Evolutionary conservation across 2,329 filamentous ascomycete species (phyloP).

Genomic region (Cytospora piceae): DNA sequence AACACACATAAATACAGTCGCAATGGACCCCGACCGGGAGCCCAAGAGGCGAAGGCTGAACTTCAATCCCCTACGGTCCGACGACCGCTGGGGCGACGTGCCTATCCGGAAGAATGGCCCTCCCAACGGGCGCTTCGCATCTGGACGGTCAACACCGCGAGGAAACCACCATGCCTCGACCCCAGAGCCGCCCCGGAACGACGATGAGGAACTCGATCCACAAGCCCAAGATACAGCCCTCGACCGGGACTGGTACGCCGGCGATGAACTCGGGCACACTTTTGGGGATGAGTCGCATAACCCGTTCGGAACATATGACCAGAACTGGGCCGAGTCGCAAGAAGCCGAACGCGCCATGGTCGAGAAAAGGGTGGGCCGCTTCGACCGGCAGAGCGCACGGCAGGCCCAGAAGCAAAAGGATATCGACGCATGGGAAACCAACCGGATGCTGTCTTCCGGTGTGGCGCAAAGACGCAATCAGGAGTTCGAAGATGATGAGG

Average conservation of each 20-base stretch:
- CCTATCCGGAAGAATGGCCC: slow-evolving; percentile 47
- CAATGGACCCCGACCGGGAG: slow-evolving; percentile 43
- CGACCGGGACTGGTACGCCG: slow-evolving; percentile 91
- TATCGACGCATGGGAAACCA: slow-evolving; percentile 97
- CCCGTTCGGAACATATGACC: slow-evolving; percentile 78
- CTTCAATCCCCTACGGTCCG: slow-evolving; percentile 54
- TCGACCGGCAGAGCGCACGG: slow-evolving; percentile 69
- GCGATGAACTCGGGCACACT: slow-evolving; percentile 79
- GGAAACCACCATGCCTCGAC: slow-evolving; percentile 38
- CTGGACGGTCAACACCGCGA: slow-evolving; percentile 37
- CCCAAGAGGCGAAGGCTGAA: slow-evolving; percentile 65
- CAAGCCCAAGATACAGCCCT: slow-evolving; percentile 73
- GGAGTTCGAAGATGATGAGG: slow-evolving; percentile 89
- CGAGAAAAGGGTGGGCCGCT: slow-evolving; percentile 78
- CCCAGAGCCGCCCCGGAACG: slow-evolving; percentile 41
- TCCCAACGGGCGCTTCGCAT: slow-evolving; percentile 40
- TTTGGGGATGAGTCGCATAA: slow-evolving; percentile 94
- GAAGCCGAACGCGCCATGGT: slow-evolving; percentile 72
- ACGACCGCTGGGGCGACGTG: slow-evolving; percentile 60
- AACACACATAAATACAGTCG: not conserved
- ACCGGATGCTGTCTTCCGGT: slow-evolving; percentile 95
- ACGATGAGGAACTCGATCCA: slow-evolving; percentile 61
- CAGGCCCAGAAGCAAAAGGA: slow-evolving; percentile 88
- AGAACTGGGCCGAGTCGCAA: slow-evolving; percentile 71
- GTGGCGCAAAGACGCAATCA: slow-evolving; percentile 84